Percentiles rank a stretch among this genome's conserved stretches.
Conservation (phyloP, 2,329 filamentous ascomycete genomes). For the Aplosporella prunicola region DNA sequence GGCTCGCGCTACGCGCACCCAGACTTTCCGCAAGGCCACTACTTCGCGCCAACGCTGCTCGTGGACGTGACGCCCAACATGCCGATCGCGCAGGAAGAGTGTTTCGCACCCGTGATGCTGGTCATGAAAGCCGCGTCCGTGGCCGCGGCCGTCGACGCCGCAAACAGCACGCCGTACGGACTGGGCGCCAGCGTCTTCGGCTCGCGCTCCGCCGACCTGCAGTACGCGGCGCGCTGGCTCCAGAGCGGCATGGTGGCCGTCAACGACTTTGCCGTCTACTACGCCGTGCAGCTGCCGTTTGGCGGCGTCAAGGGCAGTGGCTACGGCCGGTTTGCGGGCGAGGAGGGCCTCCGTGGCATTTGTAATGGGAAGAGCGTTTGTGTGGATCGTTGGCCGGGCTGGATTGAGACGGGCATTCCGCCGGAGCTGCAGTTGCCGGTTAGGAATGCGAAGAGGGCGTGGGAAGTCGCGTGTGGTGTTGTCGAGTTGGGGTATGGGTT, state of each 20-base stretch:
- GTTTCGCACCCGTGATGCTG: conserved; percentile 85
- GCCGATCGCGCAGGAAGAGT: conserved; percentile 80
- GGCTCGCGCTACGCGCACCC: conserved; percentile 66
- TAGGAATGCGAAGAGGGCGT: conserved; percentile 22
- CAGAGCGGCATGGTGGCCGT: conserved; percentile 84
- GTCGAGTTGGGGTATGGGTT: conserved; percentile 42
- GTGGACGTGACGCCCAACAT: conserved; percentile 81
- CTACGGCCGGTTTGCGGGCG: conserved; percentile 86
- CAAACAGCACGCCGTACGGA: conserved; percentile 76
- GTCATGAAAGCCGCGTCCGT: conserved; percentile 65
- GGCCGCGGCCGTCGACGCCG: conserved; percentile 60
- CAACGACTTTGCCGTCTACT: conserved; percentile 91
- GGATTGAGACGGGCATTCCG: conserved; percentile 67
- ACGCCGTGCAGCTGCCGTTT: conserved; percentile 90
- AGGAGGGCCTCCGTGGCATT: conserved; percentile 73
- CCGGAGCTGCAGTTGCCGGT: conserved; percentile 75
- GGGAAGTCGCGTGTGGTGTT: conserved; percentile 36
- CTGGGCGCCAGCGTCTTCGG: conserved; percentile 88
- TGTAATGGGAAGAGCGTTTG: conserved; percentile 87
- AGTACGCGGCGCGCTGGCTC: conserved; percentile 56
- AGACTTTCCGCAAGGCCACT: conserved; percentile 67
- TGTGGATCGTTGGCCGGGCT: conserved; percentile 54
- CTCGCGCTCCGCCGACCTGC: conserved; percentile 49
- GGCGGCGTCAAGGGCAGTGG: conserved; percentile 80
- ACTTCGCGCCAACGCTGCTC: conserved; percentile 84